Evolutionary conservation across 2,329 filamentous ascomycete genomes (phyloP), one percentile per base, ranked within the genome.

Genomic region (Helotiales sp.): DNA sequence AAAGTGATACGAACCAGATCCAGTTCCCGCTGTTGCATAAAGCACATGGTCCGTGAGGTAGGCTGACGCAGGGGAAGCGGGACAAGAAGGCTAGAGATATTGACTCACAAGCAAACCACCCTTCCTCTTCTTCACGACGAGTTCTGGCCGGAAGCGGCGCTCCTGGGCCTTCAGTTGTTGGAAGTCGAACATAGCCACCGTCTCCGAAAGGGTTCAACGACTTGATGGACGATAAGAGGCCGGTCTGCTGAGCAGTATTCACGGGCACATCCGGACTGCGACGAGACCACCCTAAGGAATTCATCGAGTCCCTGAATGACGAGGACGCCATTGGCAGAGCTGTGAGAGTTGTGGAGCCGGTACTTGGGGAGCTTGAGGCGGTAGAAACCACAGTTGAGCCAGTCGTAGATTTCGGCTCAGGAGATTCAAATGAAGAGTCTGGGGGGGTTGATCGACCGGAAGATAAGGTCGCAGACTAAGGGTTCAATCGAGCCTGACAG

Each of bases 301-400:
- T 96, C 81, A 98, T 92, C 22, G 91, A 96, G 75, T 97, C 91
- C 72, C 93, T 86, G 75, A 99, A 98, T 47, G 91, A 90, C 66
- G 86, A 81, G 65, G 92, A 93, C 61, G 93, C 89, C 93, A 96
- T 96, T 33, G 62, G 60, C 74, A 58, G 51, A 29, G 31, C 17
- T 54, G 52, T 61, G 38, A 29, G 31, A 55, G 49, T 40, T 44
- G 29, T 48, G 56, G 50, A 59, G 47, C 47, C 62, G 66, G 67
- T 55, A 65, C 61, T 65, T 65, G 50, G 52, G 24, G 55, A 46
- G 38, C 49, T 58, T 58, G 59, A 62, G 49, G 42, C 60, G 65
- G 53, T 57, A 31, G 31, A 38, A 50, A 53, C 36, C 57, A 42
- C 57, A 31, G 48, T 34, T 34, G 34, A 48, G 25, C 40, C 44